These are phyloP conservation scores for Meira miltonrushii DNA, from an alignment of 1,284 basidiomycete species.

Conservation along the genomic window DNA sequence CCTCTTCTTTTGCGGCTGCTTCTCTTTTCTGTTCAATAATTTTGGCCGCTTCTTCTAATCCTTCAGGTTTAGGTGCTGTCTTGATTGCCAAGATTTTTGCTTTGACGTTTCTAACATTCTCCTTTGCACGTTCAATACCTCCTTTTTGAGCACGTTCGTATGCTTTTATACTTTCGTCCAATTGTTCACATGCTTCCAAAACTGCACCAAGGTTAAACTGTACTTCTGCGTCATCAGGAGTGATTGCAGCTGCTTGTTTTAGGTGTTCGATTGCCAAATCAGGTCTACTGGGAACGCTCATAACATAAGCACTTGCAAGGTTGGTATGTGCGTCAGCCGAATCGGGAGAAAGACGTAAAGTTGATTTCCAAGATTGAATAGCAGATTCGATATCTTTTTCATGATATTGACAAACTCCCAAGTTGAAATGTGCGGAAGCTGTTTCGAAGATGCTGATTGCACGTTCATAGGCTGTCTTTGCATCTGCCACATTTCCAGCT, in stretches of 20 bases:
- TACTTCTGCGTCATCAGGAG: slow-evolving; percentile 88
- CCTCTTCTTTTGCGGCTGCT: slow-evolving; percentile 1
- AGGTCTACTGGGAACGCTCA: slow-evolving; percentile 74
- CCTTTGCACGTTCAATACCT: slow-evolving; percentile 71
- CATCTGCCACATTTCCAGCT: slow-evolving; percentile 77
- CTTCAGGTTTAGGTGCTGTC: not conserved
- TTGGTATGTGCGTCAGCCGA: slow-evolving; percentile 81
- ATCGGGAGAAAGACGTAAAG: slow-evolving; percentile 5
- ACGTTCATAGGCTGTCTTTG: slow-evolving; percentile 66
- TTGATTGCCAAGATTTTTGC: slow-evolving; percentile 12
- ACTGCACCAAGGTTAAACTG: slow-evolving; percentile 89
- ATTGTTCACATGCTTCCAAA: slow-evolving; percentile 74
- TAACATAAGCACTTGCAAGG: slow-evolving; percentile 87
- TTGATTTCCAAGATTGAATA: slow-evolving; percentile 22
- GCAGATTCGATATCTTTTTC: slow-evolving; percentile 58
- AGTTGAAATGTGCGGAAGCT: slow-evolving; percentile 77
- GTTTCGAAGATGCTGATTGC: slow-evolving; percentile 71
- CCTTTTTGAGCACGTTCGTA: slow-evolving; percentile 72
- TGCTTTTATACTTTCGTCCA: slow-evolving; percentile 73
- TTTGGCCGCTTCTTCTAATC: slow-evolving; percentile 4
- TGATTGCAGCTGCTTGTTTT: slow-evolving; percentile 74
- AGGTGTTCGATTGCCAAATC: slow-evolving; percentile 85
- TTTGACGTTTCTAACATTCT: slow-evolving; percentile 66
- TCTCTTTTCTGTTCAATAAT: not conserved
- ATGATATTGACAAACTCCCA: slow-evolving; percentile 82